Base-by-base conservation (phyloP, 805 yeast genomes). In the Myxozyma lipomycoides region DNA sequence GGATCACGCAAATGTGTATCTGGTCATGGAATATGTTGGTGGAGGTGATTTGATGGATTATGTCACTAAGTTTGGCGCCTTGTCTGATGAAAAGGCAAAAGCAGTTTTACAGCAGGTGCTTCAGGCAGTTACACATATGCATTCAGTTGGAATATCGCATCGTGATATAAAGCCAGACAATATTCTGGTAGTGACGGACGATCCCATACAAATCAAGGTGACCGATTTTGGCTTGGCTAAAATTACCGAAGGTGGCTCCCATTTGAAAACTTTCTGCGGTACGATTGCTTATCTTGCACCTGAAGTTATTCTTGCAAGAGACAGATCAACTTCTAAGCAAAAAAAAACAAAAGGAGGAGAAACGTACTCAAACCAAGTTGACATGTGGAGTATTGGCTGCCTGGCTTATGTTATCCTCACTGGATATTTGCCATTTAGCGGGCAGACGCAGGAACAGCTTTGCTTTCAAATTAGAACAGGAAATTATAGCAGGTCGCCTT, bases 41-140 rank as follows among this genome's bases (percentile, higher is more conserved):
- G 97, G 97, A 15, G 99, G 98, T 23, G 99, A 93, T 67, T 72
- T 93, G 46, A 93, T 93, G 98, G 98, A 93, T 70, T 90, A 87
- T 69, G 95, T 91, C 1, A 91, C 95, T 0, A 86, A 89, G 2
- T 84, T 86, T 67, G 97, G 97, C 2, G 59, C 69, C 1, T 85
- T 93, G 18, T 91, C 91, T 12, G 98, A 93, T 67, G 89, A 81
- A 43, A 93, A 95, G 2, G 86, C 90, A 6, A 82, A 85, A 59
- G 96, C 86, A 53, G 86, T 93, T 23, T 78, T 95, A 1, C 78
- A 79, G 58, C 98, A 93, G 67, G 82, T 91, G 1, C 69, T 93
- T 37, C 78, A 81, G 52, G 97, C 96, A 0, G 82, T 93, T 4
- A 76, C 79, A 40, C 90, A 93, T 63, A 95, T 93, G 37, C 99